These are phyloP conservation scores for Anisodus tanguticus DNA, from an alignment of 257 asterid genomes.

Conservation along the genomic window DNA sequence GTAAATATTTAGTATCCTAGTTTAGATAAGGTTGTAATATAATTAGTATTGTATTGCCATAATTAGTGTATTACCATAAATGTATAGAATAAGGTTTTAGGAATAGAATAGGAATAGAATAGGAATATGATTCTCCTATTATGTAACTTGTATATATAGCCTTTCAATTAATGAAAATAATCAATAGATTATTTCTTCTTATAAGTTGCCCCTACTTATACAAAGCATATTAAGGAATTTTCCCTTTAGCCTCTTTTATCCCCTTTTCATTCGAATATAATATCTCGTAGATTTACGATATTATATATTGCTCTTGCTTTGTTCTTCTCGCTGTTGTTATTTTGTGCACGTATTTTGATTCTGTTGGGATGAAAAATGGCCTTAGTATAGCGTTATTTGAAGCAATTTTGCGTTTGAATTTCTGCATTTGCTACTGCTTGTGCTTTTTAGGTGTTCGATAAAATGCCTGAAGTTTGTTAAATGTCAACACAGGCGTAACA, in stretches of 20 bases:
- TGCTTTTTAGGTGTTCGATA: neutral
- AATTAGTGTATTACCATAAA: too few relatives aligned
- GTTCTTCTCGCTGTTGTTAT: too few relatives aligned
- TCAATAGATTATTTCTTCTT: neutral
- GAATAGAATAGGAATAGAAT: too few relatives aligned
- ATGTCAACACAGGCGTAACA: neutral
- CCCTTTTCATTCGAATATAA: neutral
- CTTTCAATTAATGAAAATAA: too few relatives aligned
- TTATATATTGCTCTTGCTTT: too few relatives aligned
- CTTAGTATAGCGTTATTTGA: neutral
- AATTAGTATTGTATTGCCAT: too few relatives aligned
- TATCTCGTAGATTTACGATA: neutral
- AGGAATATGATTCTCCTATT: too few relatives aligned
- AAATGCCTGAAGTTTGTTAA: neutral
- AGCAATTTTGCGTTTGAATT: neutral
- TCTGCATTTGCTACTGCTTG: neutral
- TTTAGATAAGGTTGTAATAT: too few relatives aligned
- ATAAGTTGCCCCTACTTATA: neutral
- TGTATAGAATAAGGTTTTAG: too few relatives aligned
- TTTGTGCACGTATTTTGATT: too few relatives aligned
- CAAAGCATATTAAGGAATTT: neutral
- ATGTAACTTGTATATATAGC: too few relatives aligned
- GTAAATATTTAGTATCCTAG: too few relatives aligned
- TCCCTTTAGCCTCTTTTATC: neutral
- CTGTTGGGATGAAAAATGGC: neutral